A percentile compares a stretch with the other conserved stretches of the same genome.
phyloP scores from a whole-genome alignment of 192 early-diverging fungal species.

The Backusella mclennaniae region DNA sequence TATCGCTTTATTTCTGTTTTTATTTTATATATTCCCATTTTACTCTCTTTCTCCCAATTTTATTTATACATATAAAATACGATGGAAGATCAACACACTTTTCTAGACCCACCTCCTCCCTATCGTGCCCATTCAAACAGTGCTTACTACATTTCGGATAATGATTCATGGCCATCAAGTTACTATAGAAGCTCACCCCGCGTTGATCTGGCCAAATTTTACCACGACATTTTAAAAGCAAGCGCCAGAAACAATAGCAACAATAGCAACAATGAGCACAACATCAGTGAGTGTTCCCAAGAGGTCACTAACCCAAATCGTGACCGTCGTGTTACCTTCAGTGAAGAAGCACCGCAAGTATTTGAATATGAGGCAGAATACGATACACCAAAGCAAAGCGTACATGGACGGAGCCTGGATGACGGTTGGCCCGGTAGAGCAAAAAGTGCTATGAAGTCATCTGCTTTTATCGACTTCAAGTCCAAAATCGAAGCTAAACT shows the following conservation, averaged over 20 bases:
- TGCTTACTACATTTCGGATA: not conserved
- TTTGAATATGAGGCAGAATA: constrained; percentile 23
- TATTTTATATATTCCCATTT: constrained; percentile 4
- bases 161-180: constrained; percentile 7
- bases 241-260: not conserved
- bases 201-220: constrained; percentile 15
- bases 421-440: constrained; percentile 15
- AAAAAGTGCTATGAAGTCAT: constrained; percentile 10
- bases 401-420: not conserved
- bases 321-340: constrained; percentile 3
- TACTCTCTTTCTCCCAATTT: not conserved
- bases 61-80: not conserved
- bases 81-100: not conserved
- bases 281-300: not conserved
- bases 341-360: constrained; percentile 1
- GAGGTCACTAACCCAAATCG: not conserved
- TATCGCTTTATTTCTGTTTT: not conserved
- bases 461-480: constrained; percentile 13
- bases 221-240: not conserved
- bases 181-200: not conserved
- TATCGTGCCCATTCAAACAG: constrained; percentile 1
- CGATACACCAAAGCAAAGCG: not conserved
- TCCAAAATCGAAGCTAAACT: constrained; percentile 20
- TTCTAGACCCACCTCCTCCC: constrained; percentile 3
- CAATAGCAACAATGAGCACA: not conserved